Evolutionary conservation across 495 filamentous ascomycete species (phyloP).

Genomic region (Poronia punctata): DNA sequence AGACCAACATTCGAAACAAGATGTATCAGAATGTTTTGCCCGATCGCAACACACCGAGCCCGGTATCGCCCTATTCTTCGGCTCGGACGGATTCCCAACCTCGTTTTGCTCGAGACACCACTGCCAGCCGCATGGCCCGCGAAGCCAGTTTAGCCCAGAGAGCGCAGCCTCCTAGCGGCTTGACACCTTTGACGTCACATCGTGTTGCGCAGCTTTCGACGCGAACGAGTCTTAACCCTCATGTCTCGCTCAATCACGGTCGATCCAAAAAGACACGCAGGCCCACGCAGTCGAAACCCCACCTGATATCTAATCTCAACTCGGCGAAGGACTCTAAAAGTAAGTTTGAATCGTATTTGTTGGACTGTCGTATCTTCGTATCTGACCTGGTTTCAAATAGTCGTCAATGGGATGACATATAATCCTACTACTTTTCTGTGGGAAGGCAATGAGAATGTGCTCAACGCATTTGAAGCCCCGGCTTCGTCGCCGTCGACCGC

Average conservation of each 20-base stretch:
- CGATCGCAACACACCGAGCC: conserved; percentile 48
- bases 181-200: conserved; percentile 63
- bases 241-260: conserved; percentile 19
- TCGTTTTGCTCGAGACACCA: conserved; percentile 88
- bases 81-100: conserved; percentile 52
- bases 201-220: conserved; percentile 70
- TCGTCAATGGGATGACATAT: conserved; percentile 89
- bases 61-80: conserved; percentile 50
- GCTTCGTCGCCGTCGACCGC: conserved; percentile 41
- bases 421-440: conserved; percentile 78
- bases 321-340: conserved; percentile 41
- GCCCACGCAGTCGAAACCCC: conserved; percentile 45
- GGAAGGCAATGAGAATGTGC: conserved; percentile 90
- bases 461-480: conserved; percentile 64
- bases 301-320: conserved; percentile 44
- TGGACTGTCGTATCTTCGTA: neutral
- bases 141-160: conserved; percentile 70
- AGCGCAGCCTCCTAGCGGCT: conserved; percentile 43
- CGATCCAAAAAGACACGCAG: conserved; percentile 52
- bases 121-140: conserved; percentile 81
- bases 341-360: conserved; percentile 21
- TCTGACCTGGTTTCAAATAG: conserved; percentile 37
- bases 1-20: conserved; percentile 55
- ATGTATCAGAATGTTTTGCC: conserved; percentile 51
- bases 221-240: conserved; percentile 34